phyloP scores from a whole-genome alignment of 2,329 filamentous ascomycete genomes.

The Fusarium aywerte region DNA sequence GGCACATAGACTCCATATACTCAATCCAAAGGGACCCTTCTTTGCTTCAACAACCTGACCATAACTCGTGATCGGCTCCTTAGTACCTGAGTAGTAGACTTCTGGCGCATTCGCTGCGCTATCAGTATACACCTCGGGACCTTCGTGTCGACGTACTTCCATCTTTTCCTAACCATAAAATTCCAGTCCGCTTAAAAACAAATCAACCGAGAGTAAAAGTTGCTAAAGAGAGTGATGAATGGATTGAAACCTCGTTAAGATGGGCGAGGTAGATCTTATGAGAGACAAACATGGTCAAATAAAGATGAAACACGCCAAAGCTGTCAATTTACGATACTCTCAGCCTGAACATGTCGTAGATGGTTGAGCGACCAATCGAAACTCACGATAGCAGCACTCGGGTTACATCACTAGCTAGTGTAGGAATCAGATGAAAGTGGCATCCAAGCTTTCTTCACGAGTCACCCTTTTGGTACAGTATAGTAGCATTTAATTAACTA shows the following conservation, averaged over 20 bases:
- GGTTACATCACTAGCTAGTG: background rate
- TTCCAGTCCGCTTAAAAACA: too few relatives aligned
- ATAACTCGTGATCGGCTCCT: background rate
- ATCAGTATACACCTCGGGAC: constrained; percentile 13
- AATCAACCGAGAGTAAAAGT: background rate
- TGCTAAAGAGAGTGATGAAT: background rate
- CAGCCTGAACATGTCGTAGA: background rate
- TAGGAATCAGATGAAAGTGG: background rate
- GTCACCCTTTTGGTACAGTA: background rate
- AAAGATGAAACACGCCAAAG: background rate
- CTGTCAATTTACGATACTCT: background rate
- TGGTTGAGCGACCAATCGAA: background rate
- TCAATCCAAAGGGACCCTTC: constrained; percentile 4
- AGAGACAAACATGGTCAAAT: background rate
- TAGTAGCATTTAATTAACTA: background rate
- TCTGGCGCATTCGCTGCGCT: constrained; percentile 14
- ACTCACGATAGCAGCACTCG: background rate
- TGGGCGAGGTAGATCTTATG: background rate
- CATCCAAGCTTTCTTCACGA: background rate
- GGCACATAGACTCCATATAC: background rate
- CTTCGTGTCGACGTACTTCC: constrained; percentile 1
- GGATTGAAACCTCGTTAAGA: background rate
- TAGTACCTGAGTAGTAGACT: background rate
- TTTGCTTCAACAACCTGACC: background rate
- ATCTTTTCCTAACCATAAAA: too few relatives aligned